phyloP scores from a whole-genome alignment of 768 basidiomycete species.

The Gautieria morchelliformis region DNA sequence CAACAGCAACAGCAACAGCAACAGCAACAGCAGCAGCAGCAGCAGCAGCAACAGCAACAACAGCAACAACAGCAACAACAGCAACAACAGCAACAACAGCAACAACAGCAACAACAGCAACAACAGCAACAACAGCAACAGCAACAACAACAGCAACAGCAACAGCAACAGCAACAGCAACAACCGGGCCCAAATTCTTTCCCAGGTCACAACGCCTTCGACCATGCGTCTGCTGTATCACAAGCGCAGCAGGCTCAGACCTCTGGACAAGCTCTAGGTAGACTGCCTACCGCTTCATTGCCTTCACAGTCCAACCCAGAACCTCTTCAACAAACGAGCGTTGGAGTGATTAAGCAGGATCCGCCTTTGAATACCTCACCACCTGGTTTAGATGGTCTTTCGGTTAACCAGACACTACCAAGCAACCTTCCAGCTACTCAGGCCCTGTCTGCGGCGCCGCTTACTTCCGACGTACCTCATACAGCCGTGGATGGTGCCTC shows the following conservation, averaged over 20 bases:
- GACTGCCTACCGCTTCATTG: background rate
- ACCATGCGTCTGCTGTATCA: background rate
- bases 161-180: background rate
- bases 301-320: background rate
- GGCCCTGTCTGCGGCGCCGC: background rate
- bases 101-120: conserved; percentile 4
- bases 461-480: background rate
- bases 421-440: background rate
- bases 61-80: conserved; percentile 4
- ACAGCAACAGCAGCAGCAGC: conserved; percentile 15
- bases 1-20: conserved; percentile 5
- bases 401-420: background rate
- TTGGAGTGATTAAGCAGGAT: background rate
- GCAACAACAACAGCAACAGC: conserved; percentile 1
- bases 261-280: background rate
- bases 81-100: background rate
- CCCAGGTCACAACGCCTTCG: background rate
- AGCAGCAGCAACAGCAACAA: conserved; percentile 3
- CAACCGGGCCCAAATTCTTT: background rate
- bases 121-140: conserved; percentile 11
- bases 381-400: background rate
- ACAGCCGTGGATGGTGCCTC: background rate
- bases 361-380: background rate
- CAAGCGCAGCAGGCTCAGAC: background rate
- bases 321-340: background rate